Conservation (phyloP, 495 filamentous ascomycete genomes). For the Neurospora terricola region DNA sequence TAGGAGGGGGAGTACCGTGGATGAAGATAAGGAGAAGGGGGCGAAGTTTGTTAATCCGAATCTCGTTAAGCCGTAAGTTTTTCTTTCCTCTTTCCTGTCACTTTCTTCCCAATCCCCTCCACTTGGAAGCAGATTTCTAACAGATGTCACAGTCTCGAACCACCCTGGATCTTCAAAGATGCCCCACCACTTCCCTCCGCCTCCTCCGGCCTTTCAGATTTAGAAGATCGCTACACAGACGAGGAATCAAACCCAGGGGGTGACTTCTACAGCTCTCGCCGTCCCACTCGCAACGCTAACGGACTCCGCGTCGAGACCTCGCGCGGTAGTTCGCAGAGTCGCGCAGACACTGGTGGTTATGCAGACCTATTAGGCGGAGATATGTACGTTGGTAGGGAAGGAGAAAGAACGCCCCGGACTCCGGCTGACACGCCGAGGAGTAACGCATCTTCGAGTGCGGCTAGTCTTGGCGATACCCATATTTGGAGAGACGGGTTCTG, state of each 20-base stretch:
- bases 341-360: not conserved
- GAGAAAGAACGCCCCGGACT: conserved; percentile 1
- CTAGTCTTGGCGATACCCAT: conserved; percentile 48
- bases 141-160: conserved; percentile 27
- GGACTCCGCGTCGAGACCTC: not conserved
- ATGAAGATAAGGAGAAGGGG: conserved; percentile 58
- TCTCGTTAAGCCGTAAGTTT: conserved; percentile 51
- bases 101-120: too few species aligned
- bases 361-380: not conserved
- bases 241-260: not conserved
- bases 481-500: conserved; percentile 34
- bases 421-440: conserved; percentile 1
- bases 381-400: conserved; percentile 1
- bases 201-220: not conserved
- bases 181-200: conserved; percentile 26
- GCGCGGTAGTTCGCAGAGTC: not conserved
- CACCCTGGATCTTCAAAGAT: conserved; percentile 44
- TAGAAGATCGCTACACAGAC: not conserved
- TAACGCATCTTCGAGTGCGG: conserved; percentile 26
- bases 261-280: not conserved
- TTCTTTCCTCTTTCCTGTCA: not conserved
- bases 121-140: too few species aligned
- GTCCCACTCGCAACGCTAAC: not conserved
- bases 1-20: conserved; percentile 42
- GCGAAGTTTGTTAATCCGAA: conserved; percentile 65